Evolutionary conservation across 306 rosid genomes (phyloP).

Genomic region (Pachyrhizus erosus): DNA sequence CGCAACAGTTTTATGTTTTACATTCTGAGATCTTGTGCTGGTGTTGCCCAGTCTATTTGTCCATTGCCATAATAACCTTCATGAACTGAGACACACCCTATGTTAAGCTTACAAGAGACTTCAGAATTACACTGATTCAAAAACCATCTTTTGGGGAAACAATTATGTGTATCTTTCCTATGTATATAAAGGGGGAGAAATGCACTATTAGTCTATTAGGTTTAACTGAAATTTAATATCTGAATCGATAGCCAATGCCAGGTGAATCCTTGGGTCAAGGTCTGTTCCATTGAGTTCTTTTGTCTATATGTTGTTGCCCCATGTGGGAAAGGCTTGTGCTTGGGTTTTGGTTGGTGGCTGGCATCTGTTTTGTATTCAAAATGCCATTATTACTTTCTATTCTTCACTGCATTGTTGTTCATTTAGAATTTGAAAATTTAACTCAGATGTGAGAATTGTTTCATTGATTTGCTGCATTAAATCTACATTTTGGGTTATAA

Average conservation of each 20-base stretch:
- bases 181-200: background rate
- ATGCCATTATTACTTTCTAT: background rate
- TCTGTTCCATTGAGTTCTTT: background rate
- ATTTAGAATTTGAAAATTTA: constrained; percentile 4
- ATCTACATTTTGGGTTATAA: background rate
- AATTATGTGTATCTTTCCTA: background rate
- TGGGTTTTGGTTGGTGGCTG: background rate
- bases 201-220: background rate
- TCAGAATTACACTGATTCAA: background rate
- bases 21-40: background rate
- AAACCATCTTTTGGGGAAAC: background rate
- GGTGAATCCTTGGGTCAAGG: background rate
- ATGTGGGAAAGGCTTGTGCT: constrained; percentile 1
- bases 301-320: constrained; percentile 4
- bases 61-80: background rate
- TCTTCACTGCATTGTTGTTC: background rate
- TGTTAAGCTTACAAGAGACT: background rate
- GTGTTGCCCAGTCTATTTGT: background rate
- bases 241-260: background rate
- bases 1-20: background rate
- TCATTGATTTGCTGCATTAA: background rate
- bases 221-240: background rate
- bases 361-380: background rate
- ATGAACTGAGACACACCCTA: background rate
- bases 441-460: background rate